phyloP scores from a whole-genome alignment of 192 early-diverging fungal species.

The Backusella sp. region DNA sequence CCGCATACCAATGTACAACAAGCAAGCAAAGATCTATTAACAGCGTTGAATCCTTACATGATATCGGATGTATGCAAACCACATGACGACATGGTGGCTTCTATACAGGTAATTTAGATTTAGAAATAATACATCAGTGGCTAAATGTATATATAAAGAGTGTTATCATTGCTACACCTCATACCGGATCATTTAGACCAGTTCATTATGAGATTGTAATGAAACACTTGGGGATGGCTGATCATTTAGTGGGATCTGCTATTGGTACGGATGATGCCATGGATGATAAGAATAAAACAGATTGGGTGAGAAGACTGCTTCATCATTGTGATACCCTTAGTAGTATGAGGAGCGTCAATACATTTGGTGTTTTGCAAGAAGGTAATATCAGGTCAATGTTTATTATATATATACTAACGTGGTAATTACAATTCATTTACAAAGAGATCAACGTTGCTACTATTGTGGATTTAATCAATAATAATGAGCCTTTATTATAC shows the following conservation, averaged over 20 bases:
- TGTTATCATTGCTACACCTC: constrained; percentile 41
- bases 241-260: constrained; percentile 20
- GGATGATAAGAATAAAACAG: constrained; percentile 16
- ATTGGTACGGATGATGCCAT: neutral
- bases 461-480: constrained; percentile 18
- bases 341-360: constrained; percentile 4
- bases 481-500: constrained; percentile 35
- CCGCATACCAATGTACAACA: constrained; percentile 29
- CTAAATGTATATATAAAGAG: constrained; percentile 12
- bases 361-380: constrained; percentile 15
- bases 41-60: constrained; percentile 5
- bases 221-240: constrained; percentile 50
- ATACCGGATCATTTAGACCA: constrained; percentile 61
- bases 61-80: neutral
- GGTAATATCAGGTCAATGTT: neutral
- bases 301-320: constrained; percentile 54
- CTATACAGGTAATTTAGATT: constrained; percentile 4
- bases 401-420: neutral
- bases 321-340: constrained; percentile 51
- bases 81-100: neutral
- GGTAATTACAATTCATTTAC: neutral
- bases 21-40: constrained; percentile 22
- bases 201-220: constrained; percentile 64
- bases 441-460: neutral
- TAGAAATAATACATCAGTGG: constrained; percentile 1